Evolutionary conservation across 805 yeast genomes (phyloP).

Genomic region (Lipomyces kockii): DNA sequence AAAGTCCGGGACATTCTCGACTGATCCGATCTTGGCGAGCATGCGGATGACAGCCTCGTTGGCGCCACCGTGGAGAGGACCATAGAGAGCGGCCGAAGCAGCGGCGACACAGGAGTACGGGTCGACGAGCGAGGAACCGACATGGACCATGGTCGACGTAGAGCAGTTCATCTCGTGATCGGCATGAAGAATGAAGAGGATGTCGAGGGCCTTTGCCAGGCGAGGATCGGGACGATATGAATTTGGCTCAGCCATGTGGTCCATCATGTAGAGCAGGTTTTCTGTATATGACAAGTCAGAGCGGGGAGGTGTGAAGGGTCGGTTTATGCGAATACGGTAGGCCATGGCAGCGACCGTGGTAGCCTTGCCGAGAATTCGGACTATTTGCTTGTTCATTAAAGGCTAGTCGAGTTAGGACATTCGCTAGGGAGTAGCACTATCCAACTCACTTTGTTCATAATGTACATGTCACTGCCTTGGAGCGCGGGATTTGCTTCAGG

Average conservation of each 20-base stretch:
- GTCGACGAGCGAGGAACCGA: constrained; percentile 36
- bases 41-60: constrained; percentile 37
- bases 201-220: constrained; percentile 35
- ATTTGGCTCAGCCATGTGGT: constrained; percentile 36
- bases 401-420: constrained; percentile 14
- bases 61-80: constrained; percentile 37
- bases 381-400: constrained; percentile 36
- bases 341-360: constrained; percentile 37
- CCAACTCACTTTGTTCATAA: constrained; percentile 5
- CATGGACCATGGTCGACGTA: constrained; percentile 36
- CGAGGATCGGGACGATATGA: constrained; percentile 37
- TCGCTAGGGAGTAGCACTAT: background rate
- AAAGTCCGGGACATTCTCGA: constrained; percentile 31
- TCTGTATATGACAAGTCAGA: constrained; percentile 35
- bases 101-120: constrained; percentile 36
- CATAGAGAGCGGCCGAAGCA: constrained; percentile 33
- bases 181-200: constrained; percentile 34
- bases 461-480: constrained; percentile 31
- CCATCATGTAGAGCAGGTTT: constrained; percentile 36
- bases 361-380: constrained; percentile 35
- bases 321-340: constrained; percentile 35
- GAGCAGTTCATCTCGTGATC: constrained; percentile 38
- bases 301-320: constrained; percentile 33
- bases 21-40: constrained; percentile 32
- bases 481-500: constrained; percentile 36